Conservation (phyloP, 768 basidiomycete genomes). For the Lentinula detonsa region DNA sequence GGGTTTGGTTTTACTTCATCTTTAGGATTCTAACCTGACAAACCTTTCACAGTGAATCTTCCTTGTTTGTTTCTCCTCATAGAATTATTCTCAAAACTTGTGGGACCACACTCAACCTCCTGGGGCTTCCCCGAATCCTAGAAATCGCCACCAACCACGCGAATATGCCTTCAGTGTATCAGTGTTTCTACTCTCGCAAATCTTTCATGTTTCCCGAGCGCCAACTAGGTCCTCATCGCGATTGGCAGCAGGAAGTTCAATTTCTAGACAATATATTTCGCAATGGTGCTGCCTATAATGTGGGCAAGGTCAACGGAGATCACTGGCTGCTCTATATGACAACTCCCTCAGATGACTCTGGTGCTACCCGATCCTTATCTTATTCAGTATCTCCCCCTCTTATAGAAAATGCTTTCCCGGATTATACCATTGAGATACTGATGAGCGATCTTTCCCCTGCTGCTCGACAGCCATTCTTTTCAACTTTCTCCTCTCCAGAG, state of each 20-base stretch:
- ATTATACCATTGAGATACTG: constrained; percentile 96
- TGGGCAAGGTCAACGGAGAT: constrained; percentile 97
- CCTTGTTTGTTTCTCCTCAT: constrained; percentile 91
- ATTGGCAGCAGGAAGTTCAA: constrained; percentile 91
- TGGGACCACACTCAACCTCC: constrained; percentile 95
- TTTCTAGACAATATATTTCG: constrained; percentile 88
- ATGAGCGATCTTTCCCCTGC: constrained; percentile 84
- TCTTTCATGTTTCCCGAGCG: constrained; percentile 99
- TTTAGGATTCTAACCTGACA: neutral
- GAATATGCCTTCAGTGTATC: constrained; percentile 64
- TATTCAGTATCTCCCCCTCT: constrained; percentile 11
- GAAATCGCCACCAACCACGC: constrained; percentile 79
- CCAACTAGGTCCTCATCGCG: constrained; percentile 85
- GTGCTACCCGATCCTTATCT: constrained; percentile 13
- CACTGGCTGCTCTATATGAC: constrained; percentile 98
- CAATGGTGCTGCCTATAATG: constrained; percentile 88
- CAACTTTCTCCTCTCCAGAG: constrained; percentile 21
- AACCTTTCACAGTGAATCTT: constrained; percentile 77
- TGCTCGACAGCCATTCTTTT: constrained; percentile 79
- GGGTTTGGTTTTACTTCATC: constrained; percentile 47
- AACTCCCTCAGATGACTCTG: constrained; percentile 33
- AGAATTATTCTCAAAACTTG: constrained; percentile 98
- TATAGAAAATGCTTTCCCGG: constrained; percentile 35
- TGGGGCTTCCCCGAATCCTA: constrained; percentile 91
- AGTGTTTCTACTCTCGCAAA: constrained; percentile 97